Percentiles rank a stretch among this genome's conserved stretches.
These are phyloP conservation scores for Heterobasidion irregulare DNA, from an alignment of 1,284 basidiomycete species.

Conservation along the genomic window DNA sequence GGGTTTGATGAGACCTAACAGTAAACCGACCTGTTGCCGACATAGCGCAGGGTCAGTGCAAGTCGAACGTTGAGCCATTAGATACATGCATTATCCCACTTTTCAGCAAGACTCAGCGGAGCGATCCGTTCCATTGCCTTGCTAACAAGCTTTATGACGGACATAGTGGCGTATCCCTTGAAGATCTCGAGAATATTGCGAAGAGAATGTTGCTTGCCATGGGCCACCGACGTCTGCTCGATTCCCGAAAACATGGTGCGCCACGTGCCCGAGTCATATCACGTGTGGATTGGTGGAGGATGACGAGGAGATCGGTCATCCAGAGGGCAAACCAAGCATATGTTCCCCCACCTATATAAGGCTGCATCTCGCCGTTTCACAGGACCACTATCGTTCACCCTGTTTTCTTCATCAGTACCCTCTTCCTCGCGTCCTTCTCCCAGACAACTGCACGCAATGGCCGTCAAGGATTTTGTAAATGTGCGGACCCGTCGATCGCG, in stretches of 20 bases:
- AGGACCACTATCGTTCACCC: conserved; percentile 8
- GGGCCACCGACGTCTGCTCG: no score
- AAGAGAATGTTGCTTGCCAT: no score
- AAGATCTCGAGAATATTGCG: not conserved
- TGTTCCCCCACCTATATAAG: conserved; percentile 1
- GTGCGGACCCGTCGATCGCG: conserved; percentile 18
- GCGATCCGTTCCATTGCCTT: conserved; percentile 75
- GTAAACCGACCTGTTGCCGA: conserved; percentile 62
- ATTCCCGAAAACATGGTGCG: not conserved
- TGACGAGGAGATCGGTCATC: not conserved
- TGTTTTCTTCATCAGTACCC: conserved; percentile 17
- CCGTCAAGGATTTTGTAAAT: conserved; percentile 32
- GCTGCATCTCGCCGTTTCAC: conserved; percentile 11
- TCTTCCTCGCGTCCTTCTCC: conserved; percentile 25
- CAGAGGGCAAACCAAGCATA: not conserved
- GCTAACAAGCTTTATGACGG: conserved; percentile 42
- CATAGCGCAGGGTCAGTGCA: not conserved
- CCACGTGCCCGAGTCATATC: not conserved
- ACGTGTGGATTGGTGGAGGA: not conserved
- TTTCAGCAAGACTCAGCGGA: conserved; percentile 76
- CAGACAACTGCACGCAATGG: conserved; percentile 29
- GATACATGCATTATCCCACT: conserved; percentile 82
- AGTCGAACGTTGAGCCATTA: conserved; percentile 6
- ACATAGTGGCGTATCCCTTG: conserved; percentile 15
- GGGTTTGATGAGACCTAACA: conserved; percentile 49